phyloP scores from a whole-genome alignment of 345 rosid species.

The Melaleuca alternifolia region DNA sequence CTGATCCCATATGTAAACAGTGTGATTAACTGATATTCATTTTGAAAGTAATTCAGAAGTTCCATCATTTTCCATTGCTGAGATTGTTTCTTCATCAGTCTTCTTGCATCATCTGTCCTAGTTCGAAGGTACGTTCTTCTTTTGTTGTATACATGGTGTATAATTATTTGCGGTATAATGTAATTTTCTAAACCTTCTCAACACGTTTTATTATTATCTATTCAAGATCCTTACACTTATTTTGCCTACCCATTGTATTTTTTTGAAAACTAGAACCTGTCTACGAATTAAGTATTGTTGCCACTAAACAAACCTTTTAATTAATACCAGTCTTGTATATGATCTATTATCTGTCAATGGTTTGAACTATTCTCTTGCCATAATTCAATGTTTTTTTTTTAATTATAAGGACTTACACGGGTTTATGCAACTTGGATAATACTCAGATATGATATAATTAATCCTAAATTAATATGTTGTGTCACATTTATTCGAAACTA shows the following conservation, averaged over 20 bases:
- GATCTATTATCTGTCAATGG: neutral
- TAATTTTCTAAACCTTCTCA: too few relatives aligned
- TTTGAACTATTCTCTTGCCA: neutral
- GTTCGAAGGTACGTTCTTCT: too few relatives aligned
- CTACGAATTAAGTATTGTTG: neutral
- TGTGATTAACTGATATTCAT: neutral
- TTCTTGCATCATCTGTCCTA: too few relatives aligned
- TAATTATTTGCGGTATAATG: neutral
- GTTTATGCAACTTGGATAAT: neutral
- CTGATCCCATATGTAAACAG: neutral
- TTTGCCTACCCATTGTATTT: neutral
- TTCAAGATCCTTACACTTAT: neutral
- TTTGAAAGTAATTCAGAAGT: neutral
- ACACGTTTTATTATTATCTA: too few relatives aligned
- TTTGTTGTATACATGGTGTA: too few relatives aligned
- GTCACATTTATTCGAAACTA: too few relatives aligned
- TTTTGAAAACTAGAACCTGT: neutral
- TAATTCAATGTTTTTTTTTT: neutral
- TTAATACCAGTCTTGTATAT: neutral
- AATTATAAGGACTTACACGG: neutral
- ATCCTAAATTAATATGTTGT: neutral
- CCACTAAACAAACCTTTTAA: too few relatives aligned
- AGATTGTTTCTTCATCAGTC: too few relatives aligned
- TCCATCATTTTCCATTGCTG: neutral
- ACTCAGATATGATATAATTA: too few relatives aligned